Conservation (phyloP, 1,284 basidiomycete species). For the Athelia psychrophila region DNA sequence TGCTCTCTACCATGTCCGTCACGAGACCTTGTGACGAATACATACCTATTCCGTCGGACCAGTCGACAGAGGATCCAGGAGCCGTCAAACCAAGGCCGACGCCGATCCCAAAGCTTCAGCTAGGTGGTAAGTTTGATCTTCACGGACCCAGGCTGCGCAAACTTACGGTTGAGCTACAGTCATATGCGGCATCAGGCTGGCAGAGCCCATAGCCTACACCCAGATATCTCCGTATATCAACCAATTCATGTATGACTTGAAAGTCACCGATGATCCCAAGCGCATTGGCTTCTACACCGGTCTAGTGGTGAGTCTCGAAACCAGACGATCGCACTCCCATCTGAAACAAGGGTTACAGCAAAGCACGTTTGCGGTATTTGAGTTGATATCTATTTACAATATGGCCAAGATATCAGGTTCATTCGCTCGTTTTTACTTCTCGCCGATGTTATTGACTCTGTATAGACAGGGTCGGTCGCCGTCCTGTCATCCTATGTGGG, state of each 20-base stretch:
- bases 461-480: conserved; percentile 55
- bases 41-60: not conserved
- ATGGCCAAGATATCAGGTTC: conserved; percentile 63
- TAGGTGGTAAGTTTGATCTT: conserved; percentile 7
- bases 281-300: conserved; percentile 41
- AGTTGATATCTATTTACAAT: conserved; percentile 61
- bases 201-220: conserved; percentile 37
- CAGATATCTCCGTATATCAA: conserved; percentile 39
- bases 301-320: conserved; percentile 27
- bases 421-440: conserved; percentile 7
- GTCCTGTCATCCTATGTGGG: conserved; percentile 58
- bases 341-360: conserved; percentile 37
- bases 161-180: conserved; percentile 12
- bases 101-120: conserved; percentile 22
- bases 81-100: conserved; percentile 1
- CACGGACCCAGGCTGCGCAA: not conserved
- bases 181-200: conserved; percentile 31
- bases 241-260: conserved; percentile 33
- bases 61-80: not conserved
- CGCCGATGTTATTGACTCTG: not conserved
- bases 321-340: not conserved
- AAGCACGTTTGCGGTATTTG: conserved; percentile 59
- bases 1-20: not conserved
- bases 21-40: not conserved
- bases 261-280: conserved; percentile 30